A percentile compares a stretch with the other conserved stretches of the same genome.
Conservation (phyloP, 345 rosid genomes). For the Melastoma malabathricum region DNA sequence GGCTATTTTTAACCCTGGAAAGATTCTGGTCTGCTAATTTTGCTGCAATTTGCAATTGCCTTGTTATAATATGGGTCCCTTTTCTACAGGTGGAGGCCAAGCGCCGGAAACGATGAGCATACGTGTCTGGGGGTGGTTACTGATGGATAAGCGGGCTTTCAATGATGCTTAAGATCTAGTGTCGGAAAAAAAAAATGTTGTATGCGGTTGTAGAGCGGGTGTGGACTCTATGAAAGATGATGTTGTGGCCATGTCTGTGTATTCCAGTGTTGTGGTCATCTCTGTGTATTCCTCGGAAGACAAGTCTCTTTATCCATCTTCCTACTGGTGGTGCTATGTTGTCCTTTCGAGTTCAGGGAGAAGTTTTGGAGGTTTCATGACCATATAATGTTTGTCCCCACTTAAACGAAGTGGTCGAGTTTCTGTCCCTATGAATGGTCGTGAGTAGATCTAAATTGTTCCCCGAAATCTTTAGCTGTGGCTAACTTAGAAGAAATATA, state of each 20-base stretch:
- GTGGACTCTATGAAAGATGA: not conserved
- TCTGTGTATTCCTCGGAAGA: too few species aligned
- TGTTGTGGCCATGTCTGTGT: not conserved
- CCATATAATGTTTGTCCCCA: too few species aligned
- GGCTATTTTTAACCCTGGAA: too few species aligned
- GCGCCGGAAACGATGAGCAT: constrained; percentile 41
- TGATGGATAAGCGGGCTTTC: not conserved
- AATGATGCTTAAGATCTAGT: constrained; percentile 1
- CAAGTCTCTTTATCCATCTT: too few species aligned
- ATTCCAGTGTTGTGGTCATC: not conserved
- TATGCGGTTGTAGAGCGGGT: constrained; percentile 31
- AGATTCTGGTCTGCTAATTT: too few species aligned
- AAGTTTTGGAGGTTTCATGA: too few species aligned
- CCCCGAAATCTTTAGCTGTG: too few species aligned
- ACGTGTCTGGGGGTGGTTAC: not conserved
- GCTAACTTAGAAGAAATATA: too few species aligned
- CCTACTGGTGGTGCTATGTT: not conserved
- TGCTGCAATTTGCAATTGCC: too few species aligned
- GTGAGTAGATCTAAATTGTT: too few species aligned
- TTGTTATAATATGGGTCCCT: not conserved
- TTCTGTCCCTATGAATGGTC: too few species aligned
- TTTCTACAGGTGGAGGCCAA: constrained; percentile 44
- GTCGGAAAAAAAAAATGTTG: not conserved
- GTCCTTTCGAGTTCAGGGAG: not conserved
- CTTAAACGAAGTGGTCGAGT: too few species aligned